A percentile compares a stretch with the other conserved stretches of the same genome.
phyloP scores from a whole-genome alignment of 1,139 yeast genomes.

The Meyerozyma guilliermondii region DNA sequence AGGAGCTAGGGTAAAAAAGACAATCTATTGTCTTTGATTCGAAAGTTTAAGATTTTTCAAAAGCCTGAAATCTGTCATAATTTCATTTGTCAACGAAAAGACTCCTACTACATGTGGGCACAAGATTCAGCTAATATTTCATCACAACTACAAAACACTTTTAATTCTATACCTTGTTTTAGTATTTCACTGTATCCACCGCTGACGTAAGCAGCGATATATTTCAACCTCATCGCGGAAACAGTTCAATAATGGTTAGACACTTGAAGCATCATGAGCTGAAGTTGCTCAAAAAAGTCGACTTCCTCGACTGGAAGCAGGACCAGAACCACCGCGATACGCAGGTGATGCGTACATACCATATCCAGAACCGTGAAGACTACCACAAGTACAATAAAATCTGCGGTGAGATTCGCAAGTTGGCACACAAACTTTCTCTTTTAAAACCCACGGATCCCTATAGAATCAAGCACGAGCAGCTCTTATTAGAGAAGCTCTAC shows the following conservation, averaged over 20 bases:
- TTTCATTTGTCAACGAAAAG: too few relatives aligned
- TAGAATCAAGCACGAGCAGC: constrained; percentile 81
- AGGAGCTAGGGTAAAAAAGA: too few relatives aligned
- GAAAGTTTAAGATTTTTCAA: too few relatives aligned
- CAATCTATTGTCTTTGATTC: too few relatives aligned
- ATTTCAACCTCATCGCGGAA: constrained; percentile 1
- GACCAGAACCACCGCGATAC: constrained; percentile 94
- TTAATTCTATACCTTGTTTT: neutral
- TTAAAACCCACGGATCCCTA: constrained; percentile 83
- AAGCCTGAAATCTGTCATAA: too few relatives aligned
- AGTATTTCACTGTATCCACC: neutral
- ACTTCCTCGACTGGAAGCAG: constrained; percentile 96
- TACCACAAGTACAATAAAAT: constrained; percentile 89
- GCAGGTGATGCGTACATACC: constrained; percentile 91
- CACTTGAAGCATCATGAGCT: constrained; percentile 91
- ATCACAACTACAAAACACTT: neutral
- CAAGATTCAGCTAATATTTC: neutral
- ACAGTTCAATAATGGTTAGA: constrained; percentile 61
- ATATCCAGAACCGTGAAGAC: constrained; percentile 90
- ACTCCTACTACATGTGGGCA: too few relatives aligned
- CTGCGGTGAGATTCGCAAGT: constrained; percentile 84
- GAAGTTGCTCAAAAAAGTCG: constrained; percentile 91
- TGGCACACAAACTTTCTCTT: constrained; percentile 80
- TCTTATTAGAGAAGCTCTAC: constrained; percentile 78
- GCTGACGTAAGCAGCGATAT: neutral